Conservation (phyloP, 2,329 filamentous ascomycete species). For the Geoglossum cookeanum region DNA sequence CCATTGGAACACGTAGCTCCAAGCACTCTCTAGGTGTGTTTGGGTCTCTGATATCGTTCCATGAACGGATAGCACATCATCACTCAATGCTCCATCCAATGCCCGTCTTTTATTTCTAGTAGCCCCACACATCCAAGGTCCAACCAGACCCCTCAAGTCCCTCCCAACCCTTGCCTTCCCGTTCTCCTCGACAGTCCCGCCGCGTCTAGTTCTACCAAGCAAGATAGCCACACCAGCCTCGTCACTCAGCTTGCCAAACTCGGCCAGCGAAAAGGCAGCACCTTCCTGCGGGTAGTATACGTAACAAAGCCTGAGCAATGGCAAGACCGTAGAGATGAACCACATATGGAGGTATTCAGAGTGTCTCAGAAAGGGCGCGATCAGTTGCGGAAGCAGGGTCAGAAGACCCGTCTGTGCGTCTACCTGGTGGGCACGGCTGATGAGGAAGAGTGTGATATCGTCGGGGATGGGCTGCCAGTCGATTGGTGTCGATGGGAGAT, state of each 20-base stretch:
- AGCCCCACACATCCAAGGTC: slow-evolving; percentile 54
- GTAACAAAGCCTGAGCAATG: slow-evolving; percentile 46
- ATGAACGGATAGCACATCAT: slow-evolving; percentile 7
- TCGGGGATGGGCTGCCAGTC: slow-evolving; percentile 33
- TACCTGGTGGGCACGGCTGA: slow-evolving; percentile 47
- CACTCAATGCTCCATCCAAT: slow-evolving; percentile 13
- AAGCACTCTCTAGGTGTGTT: neutral
- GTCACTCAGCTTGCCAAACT: slow-evolving; percentile 44
- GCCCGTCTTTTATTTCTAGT: slow-evolving; percentile 35
- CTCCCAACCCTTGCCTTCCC: slow-evolving; percentile 29
- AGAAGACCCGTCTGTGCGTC: slow-evolving; percentile 56
- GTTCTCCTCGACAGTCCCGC: slow-evolving; percentile 21
- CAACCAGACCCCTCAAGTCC: slow-evolving; percentile 48
- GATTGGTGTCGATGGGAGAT: slow-evolving; percentile 27
- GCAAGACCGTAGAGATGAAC: slow-evolving; percentile 49
- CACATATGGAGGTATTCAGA: slow-evolving; percentile 43
- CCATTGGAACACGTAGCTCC: slow-evolving; percentile 40
- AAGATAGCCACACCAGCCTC: slow-evolving; percentile 39
- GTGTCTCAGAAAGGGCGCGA: slow-evolving; percentile 47
- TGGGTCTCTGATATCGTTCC: slow-evolving; percentile 9
- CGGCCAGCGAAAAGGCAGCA: slow-evolving; percentile 34
- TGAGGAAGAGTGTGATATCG: slow-evolving; percentile 41
- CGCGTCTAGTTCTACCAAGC: slow-evolving; percentile 34
- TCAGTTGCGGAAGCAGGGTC: slow-evolving; percentile 43
- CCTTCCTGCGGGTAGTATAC: slow-evolving; percentile 44